Evolutionary conservation across 129 eudicot genomes (phyloP).

Genomic region (Erigeron canadensis): DNA sequence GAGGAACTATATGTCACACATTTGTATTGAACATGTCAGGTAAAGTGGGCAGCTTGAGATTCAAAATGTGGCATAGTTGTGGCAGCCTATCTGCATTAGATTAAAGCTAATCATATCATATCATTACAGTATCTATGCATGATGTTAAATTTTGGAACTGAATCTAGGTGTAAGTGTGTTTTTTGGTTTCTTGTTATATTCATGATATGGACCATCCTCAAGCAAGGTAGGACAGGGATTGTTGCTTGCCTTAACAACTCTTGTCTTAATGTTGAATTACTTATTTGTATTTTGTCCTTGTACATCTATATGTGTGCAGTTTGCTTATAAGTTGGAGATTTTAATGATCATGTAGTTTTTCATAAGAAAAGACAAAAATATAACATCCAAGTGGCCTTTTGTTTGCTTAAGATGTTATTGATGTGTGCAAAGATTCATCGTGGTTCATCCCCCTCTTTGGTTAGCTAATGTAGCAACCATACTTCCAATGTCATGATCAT

Average conservation of each 20-base stretch:
- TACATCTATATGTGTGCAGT: neutral
- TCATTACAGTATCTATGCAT: no score
- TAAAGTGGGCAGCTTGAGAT: neutral
- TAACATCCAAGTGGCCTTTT: neutral
- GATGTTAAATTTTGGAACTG: neutral
- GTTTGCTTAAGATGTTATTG: neutral
- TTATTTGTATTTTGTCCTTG: neutral
- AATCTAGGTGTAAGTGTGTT: neutral
- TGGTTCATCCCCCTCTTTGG: neutral
- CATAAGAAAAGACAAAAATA: neutral
- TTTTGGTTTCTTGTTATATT: neutral
- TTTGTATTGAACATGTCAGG: neutral
- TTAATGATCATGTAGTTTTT: neutral
- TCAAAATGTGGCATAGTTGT: neutral
- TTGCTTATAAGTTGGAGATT: neutral
- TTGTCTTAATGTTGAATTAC: slow-evolving; percentile 5
- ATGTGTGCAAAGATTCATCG: neutral
- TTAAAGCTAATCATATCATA: neutral
- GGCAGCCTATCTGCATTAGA: slow-evolving; percentile 4
- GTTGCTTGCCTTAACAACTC: neutral
- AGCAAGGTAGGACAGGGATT: neutral
- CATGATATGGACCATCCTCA: neutral
- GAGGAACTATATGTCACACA: neutral
- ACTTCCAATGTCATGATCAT: neutral
- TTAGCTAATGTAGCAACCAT: neutral